Base-by-base conservation (phyloP, 1,284 basidiomycete genomes). In the Nidula niveotomentosa region DNA sequence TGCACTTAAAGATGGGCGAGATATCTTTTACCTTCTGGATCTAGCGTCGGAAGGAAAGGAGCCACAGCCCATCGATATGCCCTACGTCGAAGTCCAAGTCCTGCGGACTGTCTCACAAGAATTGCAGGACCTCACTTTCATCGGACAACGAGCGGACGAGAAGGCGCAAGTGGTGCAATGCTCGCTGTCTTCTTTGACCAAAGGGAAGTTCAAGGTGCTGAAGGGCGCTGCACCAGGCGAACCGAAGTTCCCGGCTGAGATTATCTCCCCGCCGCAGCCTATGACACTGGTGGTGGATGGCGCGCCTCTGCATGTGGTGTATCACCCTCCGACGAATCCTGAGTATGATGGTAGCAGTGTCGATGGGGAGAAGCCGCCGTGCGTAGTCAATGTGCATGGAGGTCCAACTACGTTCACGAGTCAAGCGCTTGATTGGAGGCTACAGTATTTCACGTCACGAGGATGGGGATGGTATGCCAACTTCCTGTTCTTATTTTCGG, bases 361-460 rank as follows among this genome's bases (percentile, higher is more conserved):
- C 2, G 62, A 65, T 0, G 76, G 73, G 1, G 81, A 84, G 63
- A 74, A 75, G 18, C 87, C 89, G 0, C 88, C 89, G 0, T 83
- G 81, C 59, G 71, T 89, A 13, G 68, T 88, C 13, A 68, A 73
- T 44, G 76, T 78, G 1, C 88, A 91, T 60, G 86, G 86, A 6
- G 87, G 88, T 0, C 88, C 88, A 3, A 89, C 86, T 0, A 58
- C 60, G 1, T 62, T 74, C 5, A 69, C 75, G 0, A 47, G 59
- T 1, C 77, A 82, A 49, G 76, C 74, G 0, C 67, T 90, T 36
- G 67, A 69, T 23, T 76, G 77, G 70, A 69, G 66, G 47, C 74
- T 69, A 41, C 81, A 84, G 54, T 90, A 76, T 63, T 90, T 79
- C 58, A 88, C 85, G 0, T 79, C 77, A 17, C 75, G 85, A 2